phyloP scores from a whole-genome alignment of 768 basidiomycete species.

The Termitomyces sp. region DNA sequence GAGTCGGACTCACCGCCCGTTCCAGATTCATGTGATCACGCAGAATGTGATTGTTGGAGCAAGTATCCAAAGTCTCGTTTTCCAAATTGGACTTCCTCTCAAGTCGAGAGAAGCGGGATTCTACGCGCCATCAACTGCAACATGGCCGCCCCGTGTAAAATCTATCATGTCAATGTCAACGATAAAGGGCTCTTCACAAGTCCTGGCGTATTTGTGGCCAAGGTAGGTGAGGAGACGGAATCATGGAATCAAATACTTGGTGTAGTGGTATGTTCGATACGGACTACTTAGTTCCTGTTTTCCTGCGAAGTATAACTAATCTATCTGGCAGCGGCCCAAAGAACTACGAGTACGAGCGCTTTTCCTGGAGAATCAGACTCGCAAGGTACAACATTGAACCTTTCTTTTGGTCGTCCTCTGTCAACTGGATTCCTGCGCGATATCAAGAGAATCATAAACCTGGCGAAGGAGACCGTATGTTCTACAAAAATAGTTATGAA shows the following conservation, averaged over 20 bases:
- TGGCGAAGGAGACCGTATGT: slow-evolving; percentile 46
- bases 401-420: slow-evolving; percentile 60
- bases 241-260: slow-evolving; percentile 31
- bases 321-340: slow-evolving; percentile 22
- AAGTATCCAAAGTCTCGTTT: slow-evolving; percentile 42
- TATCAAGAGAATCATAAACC: slow-evolving; percentile 43
- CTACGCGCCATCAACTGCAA: slow-evolving; percentile 28
- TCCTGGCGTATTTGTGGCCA: slow-evolving; percentile 16
- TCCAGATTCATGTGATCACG: slow-evolving; percentile 30
- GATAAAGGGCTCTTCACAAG: slow-evolving; percentile 29
- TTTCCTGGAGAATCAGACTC: slow-evolving; percentile 33
- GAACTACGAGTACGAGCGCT: slow-evolving; percentile 39
- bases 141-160: slow-evolving; percentile 18
- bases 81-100: slow-evolving; percentile 49
- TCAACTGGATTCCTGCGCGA: slow-evolving; percentile 64
- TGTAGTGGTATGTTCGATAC: slow-evolving; percentile 24
- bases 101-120: slow-evolving; percentile 36
- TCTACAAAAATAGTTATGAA: background rate
- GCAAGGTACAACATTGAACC: slow-evolving; percentile 53
- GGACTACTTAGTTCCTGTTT: background rate
- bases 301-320: background rate
- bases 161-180: slow-evolving; percentile 37
- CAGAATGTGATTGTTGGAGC: slow-evolving; percentile 30
- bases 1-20: slow-evolving; percentile 25
- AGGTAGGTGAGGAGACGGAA: slow-evolving; percentile 19